A percentile compares a stretch with the other conserved stretches of the same genome.
Evolutionary conservation across 306 rosid genomes (phyloP).

Genomic region (Vigna angularis): DNA sequence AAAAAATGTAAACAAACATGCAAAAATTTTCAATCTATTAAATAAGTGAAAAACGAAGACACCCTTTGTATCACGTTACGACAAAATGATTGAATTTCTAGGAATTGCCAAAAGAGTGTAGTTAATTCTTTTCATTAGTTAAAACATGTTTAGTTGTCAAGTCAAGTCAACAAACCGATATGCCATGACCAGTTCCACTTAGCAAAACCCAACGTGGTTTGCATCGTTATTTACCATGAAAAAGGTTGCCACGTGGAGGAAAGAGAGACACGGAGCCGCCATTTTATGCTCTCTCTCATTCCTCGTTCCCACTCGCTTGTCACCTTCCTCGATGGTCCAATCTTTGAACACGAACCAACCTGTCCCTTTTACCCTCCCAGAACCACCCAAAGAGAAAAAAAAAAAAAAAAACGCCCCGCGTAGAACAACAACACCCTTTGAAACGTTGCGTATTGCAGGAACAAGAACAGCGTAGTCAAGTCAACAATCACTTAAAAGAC

Average conservation of each 20-base stretch:
- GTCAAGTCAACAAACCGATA: slow-evolving; percentile 15
- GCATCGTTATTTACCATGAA: slow-evolving; percentile 11
- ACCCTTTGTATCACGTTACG: background rate
- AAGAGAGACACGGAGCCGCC: slow-evolving; percentile 32
- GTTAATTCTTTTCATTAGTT: background rate
- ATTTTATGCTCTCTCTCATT: background rate
- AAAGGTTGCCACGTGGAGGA: slow-evolving; percentile 49
- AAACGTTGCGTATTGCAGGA: slow-evolving; percentile 1
- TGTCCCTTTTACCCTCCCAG: slow-evolving; percentile 21
- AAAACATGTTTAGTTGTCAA: background rate
- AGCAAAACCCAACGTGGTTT: background rate
- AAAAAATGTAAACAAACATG: no score
- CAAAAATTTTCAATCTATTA: no score
- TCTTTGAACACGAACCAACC: slow-evolving; percentile 35
- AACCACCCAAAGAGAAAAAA: background rate
- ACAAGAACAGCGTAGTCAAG: background rate
- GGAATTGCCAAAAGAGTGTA: background rate
- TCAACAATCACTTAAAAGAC: slow-evolving; percentile 14
- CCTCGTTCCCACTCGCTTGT: slow-evolving; percentile 41
- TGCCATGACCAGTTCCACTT: slow-evolving; percentile 1
- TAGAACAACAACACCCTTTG: slow-evolving; percentile 26
- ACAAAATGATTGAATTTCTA: background rate
- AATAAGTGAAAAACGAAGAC: no score
- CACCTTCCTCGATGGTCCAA: slow-evolving; percentile 33
- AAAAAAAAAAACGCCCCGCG: slow-evolving; percentile 31